phyloP scores from a whole-genome alignment of 164 flowering plant species.

The Stephania yunnanensis region DNA sequence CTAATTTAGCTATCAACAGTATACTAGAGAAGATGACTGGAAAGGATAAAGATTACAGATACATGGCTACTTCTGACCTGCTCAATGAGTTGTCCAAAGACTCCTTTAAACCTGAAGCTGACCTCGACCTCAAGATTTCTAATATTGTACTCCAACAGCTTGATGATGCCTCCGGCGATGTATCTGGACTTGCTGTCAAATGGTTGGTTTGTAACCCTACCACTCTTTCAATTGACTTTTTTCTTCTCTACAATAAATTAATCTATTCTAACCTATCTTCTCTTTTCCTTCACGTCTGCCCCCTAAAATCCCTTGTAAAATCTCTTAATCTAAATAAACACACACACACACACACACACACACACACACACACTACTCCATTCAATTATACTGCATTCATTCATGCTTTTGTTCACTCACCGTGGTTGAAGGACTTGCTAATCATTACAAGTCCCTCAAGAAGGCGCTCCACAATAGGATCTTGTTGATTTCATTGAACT shows the following conservation, averaged over 20 bases:
- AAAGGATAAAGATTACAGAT: conserved; percentile 96
- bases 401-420: too few relatives aligned
- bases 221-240: too few relatives aligned
- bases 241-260: too few relatives aligned
- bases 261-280: too few relatives aligned
- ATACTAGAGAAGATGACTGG: conserved; percentile 97
- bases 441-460: too few relatives aligned
- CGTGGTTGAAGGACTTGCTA: too few relatives aligned
- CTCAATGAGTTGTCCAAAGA: conserved; percentile 83
- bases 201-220: conserved; percentile 37
- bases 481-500: too few relatives aligned
- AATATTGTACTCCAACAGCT: conserved; percentile 81
- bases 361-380: too few relatives aligned
- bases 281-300: not conserved
- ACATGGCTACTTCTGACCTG: conserved; percentile 98
- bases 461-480: too few relatives aligned
- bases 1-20: conserved; percentile 48
- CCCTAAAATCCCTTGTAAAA: not conserved
- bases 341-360: too few relatives aligned
- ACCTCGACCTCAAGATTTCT: conserved; percentile 69
- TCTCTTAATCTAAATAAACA: not conserved
- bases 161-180: conserved; percentile 97
- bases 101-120: conserved; percentile 66
- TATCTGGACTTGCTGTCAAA: conserved; percentile 96
- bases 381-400: too few relatives aligned